Percentiles rank a stretch among this genome's conserved stretches.
These are phyloP conservation scores for Stachybotrys echinatus DNA, from an alignment of 2,329 filamentous ascomycete genomes.

Conservation along the genomic window DNA sequence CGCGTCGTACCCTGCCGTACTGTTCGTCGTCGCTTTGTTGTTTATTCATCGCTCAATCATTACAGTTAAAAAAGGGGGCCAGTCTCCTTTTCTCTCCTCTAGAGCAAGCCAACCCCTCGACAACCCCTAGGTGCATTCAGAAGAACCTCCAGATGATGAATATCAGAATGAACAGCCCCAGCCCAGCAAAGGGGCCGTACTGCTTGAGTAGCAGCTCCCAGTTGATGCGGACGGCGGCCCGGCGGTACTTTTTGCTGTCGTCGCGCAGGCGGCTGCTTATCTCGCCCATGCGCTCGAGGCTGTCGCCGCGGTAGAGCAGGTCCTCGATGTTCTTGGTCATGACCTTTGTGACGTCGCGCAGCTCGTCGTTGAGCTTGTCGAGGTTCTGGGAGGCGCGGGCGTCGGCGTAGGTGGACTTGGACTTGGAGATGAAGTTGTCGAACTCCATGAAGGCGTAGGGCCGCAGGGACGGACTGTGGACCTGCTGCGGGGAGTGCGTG, in stretches of 20 bases:
- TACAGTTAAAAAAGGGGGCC: not conserved
- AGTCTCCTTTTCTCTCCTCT: not conserved
- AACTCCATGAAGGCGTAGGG: conserved; percentile 98
- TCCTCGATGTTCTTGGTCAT: conserved; percentile 99
- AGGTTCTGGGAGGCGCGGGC: conserved; percentile 86
- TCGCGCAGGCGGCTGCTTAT: conserved; percentile 82
- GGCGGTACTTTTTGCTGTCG: conserved; percentile 90
- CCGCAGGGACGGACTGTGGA: conserved; percentile 68
- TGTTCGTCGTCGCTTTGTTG: not conserved
- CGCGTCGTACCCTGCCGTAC: not conserved
- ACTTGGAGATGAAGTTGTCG: conserved; percentile 92
- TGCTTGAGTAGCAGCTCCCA: conserved; percentile 96
- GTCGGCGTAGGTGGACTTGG: conserved; percentile 91
- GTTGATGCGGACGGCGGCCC: conserved; percentile 91
- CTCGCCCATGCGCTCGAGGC: conserved; percentile 94
- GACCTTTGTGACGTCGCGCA: conserved; percentile 95
- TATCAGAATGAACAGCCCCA: conserved; percentile 77
- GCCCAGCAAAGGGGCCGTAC: conserved; percentile 83
- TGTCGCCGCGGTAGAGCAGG: conserved; percentile 89
- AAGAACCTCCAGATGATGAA: conserved; percentile 95
- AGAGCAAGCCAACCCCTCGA: no score
- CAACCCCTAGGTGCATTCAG: conserved; percentile 32
- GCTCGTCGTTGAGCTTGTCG: conserved; percentile 92
- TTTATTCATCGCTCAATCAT: not conserved
- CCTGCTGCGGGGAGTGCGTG: conserved; percentile 70